Evolutionary conservation across 805 yeast species (phyloP), one percentile per base, ranked within the genome.

Genomic region (Saturnispora bothae): DNA sequence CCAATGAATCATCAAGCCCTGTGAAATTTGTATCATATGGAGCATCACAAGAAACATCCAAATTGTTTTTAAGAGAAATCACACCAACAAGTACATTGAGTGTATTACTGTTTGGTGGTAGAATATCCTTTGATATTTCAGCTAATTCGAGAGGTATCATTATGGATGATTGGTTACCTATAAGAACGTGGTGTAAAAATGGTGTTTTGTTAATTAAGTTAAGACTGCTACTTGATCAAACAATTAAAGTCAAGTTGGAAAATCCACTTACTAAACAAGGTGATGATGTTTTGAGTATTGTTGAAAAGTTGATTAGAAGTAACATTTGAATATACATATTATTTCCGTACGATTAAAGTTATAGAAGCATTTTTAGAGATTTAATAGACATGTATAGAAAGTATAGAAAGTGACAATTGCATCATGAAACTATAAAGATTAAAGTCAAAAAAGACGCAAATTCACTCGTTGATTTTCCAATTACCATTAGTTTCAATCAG

Each of bases 171-270:
- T 88, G 97, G 96, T 59, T 84, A 25, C 94, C 96, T 1, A 68
- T 89, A 10, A 68, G 83, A 44, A 84, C 96, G 1, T 89, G 96
- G 96, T 81, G 95, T 46, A 83, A 92, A 47, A 84, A 88, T 50
- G 97, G 88, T 1, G 95, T 89, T 2, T 61, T 89, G 33, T 69
- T 88, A 22, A 81, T 83, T 41, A 74, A 79, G 42, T 59, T 89
- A 40, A 64, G 94, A 48, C 51, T 59, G 9, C 54, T 84, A 33
- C 57, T 89, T 23, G 95, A 86, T 51, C 62, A 66, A 15, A 73
- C 82, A 0, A 71, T 89, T 39, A 79, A 72, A 31, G 68, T 66
- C 17, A 75, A 75, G 46, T 62, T 88, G 19, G 48, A 48, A 5
- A 34, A 40, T 29, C 51, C 51, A 8, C 14, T 60, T 37, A 33